These are phyloP conservation scores for Capsicum rhomboideum DNA, from an alignment of 257 asterid species.

Conservation along the genomic window DNA sequence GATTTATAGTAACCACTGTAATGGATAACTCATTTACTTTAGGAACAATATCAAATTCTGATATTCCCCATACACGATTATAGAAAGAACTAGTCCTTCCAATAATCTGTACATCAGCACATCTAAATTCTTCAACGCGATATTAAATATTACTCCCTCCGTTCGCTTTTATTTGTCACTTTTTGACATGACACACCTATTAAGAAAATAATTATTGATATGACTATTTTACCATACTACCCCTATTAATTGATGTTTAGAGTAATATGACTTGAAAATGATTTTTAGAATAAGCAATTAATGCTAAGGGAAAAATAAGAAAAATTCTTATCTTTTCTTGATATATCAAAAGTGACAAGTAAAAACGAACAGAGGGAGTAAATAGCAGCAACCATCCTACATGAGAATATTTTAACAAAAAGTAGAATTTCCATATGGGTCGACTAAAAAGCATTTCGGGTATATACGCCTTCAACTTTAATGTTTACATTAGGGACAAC, in stretches of 20 bases:
- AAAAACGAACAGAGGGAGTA: too few species aligned
- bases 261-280: too few species aligned
- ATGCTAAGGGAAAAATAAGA: too few species aligned
- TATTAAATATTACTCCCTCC: slow-evolving; percentile 2
- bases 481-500: neutral
- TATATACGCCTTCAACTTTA: slow-evolving; percentile 20
- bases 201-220: too few species aligned
- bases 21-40: neutral
- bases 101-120: neutral
- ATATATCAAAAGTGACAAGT: too few species aligned
- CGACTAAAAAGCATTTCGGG: slow-evolving; percentile 1
- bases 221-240: too few species aligned
- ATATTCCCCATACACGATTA: neutral
- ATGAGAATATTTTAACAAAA: slow-evolving; percentile 4
- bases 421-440: slow-evolving; percentile 3
- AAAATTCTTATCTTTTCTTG: too few species aligned
- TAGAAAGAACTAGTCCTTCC: neutral
- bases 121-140: neutral
- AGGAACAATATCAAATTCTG: neutral
- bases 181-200: too few species aligned
- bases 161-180: too few species aligned
- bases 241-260: too few species aligned
- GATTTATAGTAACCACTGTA: neutral
- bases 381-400: slow-evolving; percentile 6
- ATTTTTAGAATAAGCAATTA: too few species aligned